A percentile compares a stretch with the other conserved stretches of the same genome.
These are phyloP conservation scores for Cladorrhinum sp. DNA, from an alignment of 2,329 filamentous ascomycete genomes.

Conservation along the genomic window DNA sequence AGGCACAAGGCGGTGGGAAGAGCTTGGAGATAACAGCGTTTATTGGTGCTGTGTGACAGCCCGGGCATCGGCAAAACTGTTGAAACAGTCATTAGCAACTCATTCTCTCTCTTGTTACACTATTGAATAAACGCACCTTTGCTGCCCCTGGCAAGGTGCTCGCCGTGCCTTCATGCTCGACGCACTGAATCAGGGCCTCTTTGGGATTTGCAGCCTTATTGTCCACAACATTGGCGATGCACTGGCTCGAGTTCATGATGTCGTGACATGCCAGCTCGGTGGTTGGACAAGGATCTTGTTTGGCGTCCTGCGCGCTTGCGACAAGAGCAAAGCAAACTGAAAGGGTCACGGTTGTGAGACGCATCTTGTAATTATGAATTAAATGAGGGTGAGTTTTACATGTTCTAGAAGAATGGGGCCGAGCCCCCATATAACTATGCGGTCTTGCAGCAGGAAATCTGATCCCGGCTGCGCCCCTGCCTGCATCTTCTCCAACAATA, in stretches of 20 bases:
- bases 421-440: not conserved
- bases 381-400: not conserved
- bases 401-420: not conserved
- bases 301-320: conserved; percentile 3
- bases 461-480: not conserved
- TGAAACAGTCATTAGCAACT: not conserved
- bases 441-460: not conserved
- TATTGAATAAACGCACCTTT: conserved; percentile 13
- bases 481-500: not conserved
- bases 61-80: conserved; percentile 20
- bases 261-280: conserved; percentile 21
- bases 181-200: conserved; percentile 16
- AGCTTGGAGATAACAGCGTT: conserved; percentile 15
- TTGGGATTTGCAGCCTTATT: conserved; percentile 8
- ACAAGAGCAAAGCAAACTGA: not conserved
- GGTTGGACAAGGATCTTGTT: conserved; percentile 14
- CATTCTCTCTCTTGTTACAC: not conserved
- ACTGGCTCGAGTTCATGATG: conserved; percentile 22
- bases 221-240: conserved; percentile 16
- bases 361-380: not conserved
- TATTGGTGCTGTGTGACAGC: conserved; percentile 17
- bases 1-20: conserved; percentile 18
- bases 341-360: not conserved
- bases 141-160: conserved; percentile 19
- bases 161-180: conserved; percentile 21